Base-by-base conservation (phyloP, 2,329 filamentous ascomycete genomes). In the Parastagonospora avenae region DNA sequence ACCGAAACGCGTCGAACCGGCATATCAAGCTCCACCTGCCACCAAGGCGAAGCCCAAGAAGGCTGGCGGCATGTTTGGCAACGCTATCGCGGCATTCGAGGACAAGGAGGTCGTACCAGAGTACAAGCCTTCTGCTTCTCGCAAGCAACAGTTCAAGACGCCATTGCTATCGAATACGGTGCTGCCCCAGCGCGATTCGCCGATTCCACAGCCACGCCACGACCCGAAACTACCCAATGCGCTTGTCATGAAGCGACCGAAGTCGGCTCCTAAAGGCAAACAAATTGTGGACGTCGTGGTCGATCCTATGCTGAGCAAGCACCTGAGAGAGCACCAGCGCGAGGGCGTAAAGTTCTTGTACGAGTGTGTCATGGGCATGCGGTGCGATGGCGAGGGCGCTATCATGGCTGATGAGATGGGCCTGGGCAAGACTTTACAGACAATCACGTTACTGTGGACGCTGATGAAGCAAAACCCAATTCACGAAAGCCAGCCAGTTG, bases 341-440 rank as follows among this genome's bases (percentile, higher is more conserved):
- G 84, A 87, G 63, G 88, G 88, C 16, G 85, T 90, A 0, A 77
- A 83, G 42, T 90, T 91, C 61, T 70, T 91, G 37, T 91, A 91
- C 63, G 87, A 90, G 71, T 90, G 87, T 65, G 85, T 90, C 0
- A 90, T 90, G 87, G 87, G 87, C 4, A 82, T 90, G 79, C 80
- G 85, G 36, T 75, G 80, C 36, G 83, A 83, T 60, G 87, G 87
- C 1, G 82, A 87, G 70, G 87, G 87, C 19, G 87, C 86, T 3
- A 85, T 91, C 51, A 76, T 91, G 42, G 88, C 88, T 1, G 88
- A 91, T 65, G 88, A 90, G 60, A 91, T 91, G 88, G 88, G 88
- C 0, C 71, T 91, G 2, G 88, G 88, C 15, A 91, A 91, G 73
- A 90, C 88, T 1, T 67, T 90, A 30, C 87, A 90, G 63, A 90